Conservation (phyloP, 441 rosid genomes). For the Flueggea neowawraea region DNA sequence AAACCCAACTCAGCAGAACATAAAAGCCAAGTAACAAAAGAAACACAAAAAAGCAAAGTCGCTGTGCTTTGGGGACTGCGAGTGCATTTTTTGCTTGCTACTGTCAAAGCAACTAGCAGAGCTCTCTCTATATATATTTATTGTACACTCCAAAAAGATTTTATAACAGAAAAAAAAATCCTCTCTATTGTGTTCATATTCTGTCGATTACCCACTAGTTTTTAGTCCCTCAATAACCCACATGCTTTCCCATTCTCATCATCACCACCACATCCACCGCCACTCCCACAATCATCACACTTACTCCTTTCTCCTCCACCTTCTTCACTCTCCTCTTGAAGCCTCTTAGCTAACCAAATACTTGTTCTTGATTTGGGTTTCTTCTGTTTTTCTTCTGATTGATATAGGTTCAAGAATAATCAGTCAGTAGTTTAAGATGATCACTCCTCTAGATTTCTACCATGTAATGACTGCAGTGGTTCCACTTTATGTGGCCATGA, state of each 20-base stretch:
- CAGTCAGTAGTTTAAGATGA: conserved; percentile 34
- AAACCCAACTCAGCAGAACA: conserved; percentile 26
- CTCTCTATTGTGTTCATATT: too few species aligned
- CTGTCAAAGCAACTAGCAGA: conserved; percentile 32
- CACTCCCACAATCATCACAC: too few species aligned
- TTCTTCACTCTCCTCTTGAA: too few species aligned
- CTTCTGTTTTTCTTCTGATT: too few species aligned
- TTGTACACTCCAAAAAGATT: conserved; percentile 14
- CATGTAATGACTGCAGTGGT: conserved; percentile 83
- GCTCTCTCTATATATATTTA: background rate
- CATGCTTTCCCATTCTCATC: conserved; percentile 33
- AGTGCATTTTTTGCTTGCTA: conserved; percentile 49
- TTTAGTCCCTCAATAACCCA: conserved; percentile 29
- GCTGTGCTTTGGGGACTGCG: conserved; percentile 49
- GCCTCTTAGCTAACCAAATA: too few species aligned
- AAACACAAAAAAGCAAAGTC: conserved; percentile 11
- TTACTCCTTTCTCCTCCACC: too few species aligned
- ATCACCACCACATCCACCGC: conserved; percentile 14
- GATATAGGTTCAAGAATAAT: background rate
- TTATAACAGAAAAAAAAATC: background rate
- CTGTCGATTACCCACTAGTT: conserved; percentile 25
- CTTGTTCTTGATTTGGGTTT: too few species aligned
- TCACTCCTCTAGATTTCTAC: conserved; percentile 54
- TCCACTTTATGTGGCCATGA: conserved; percentile 80
- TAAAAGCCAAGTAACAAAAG: conserved; percentile 25